Evolutionary conservation across 768 basidiomycete species (phyloP).

Genomic region (Amanita jacksonii): DNA sequence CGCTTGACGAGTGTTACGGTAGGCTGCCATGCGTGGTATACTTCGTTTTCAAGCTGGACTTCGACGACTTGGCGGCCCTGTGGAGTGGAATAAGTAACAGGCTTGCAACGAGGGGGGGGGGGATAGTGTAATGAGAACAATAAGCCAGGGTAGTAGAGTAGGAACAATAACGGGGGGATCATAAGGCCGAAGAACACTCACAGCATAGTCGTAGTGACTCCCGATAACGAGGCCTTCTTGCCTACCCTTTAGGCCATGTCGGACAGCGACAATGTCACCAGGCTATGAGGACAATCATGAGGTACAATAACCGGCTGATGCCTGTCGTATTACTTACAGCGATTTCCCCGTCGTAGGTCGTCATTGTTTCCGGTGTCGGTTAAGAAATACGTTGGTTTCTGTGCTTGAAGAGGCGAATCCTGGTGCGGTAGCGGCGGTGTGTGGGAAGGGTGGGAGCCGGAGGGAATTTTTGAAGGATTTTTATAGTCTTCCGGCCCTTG

Average conservation of each 20-base stretch:
- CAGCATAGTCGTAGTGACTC: constrained; percentile 59
- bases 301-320: constrained; percentile 5
- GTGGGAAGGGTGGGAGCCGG: too few relatives aligned
- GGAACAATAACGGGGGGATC: background rate
- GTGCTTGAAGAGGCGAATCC: too few relatives aligned
- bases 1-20: constrained; percentile 70
- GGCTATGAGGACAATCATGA: constrained; percentile 31
- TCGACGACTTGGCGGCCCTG: constrained; percentile 80
- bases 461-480: too few relatives aligned
- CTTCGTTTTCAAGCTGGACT: constrained; percentile 66
- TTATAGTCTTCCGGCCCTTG: too few relatives aligned
- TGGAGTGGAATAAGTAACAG: background rate
- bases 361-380: too few relatives aligned
- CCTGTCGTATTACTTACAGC: constrained; percentile 12
- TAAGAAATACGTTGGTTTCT: too few relatives aligned
- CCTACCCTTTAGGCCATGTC: constrained; percentile 50
- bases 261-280: constrained; percentile 75
- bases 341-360: constrained; percentile 10
- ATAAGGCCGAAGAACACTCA: constrained; percentile 25
- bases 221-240: constrained; percentile 78
- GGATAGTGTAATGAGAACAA: background rate
- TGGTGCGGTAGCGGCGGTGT: too few relatives aligned
- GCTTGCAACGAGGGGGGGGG: background rate
- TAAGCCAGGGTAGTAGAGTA: background rate
- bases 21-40: constrained; percentile 75